Evolutionary conservation across 2,329 filamentous ascomycete species (phyloP).

Genomic region (Trichocomaceae sp.): DNA sequence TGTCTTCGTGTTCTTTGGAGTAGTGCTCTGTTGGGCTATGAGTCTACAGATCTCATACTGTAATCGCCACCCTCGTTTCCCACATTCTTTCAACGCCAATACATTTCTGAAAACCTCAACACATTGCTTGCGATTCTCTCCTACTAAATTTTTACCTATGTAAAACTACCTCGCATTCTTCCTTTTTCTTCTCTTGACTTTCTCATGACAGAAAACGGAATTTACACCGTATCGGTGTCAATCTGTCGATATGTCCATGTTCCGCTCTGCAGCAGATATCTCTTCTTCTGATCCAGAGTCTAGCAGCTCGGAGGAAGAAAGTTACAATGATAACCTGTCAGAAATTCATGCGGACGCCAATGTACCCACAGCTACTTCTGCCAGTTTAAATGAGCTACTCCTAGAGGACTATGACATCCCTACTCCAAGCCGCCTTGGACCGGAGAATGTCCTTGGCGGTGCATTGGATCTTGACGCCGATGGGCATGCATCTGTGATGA

Average conservation of each 20-base stretch:
- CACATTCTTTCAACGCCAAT: background rate
- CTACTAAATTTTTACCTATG: background rate
- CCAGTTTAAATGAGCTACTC: conserved; percentile 5
- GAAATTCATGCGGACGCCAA: conserved; percentile 3
- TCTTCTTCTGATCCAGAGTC: conserved; percentile 32
- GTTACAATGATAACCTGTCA: conserved; percentile 11
- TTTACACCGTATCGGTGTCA: conserved; percentile 1
- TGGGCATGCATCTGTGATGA: conserved; percentile 37
- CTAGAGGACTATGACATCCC: conserved; percentile 14
- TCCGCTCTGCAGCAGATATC: conserved; percentile 33
- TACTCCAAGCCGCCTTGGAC: conserved; percentile 19
- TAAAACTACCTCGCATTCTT: background rate
- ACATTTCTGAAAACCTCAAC: background rate
- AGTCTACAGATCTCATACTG: background rate
- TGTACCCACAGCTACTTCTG: background rate
- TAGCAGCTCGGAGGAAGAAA: conserved; percentile 23
- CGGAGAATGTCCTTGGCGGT: conserved; percentile 6
- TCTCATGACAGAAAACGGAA: conserved; percentile 6
- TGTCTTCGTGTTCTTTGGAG: background rate
- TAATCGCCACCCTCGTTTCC: background rate
- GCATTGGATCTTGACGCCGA: conserved; percentile 28
- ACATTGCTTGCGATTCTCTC: background rate
- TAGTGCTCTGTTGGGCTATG: conserved; percentile 4
- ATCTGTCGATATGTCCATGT: conserved; percentile 32
- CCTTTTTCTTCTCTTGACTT: background rate